A percentile compares a stretch with the other conserved stretches of the same genome.
phyloP scores from a whole-genome alignment of 108 stramenopile species.

The Fragilaria crotonensis region DNA sequence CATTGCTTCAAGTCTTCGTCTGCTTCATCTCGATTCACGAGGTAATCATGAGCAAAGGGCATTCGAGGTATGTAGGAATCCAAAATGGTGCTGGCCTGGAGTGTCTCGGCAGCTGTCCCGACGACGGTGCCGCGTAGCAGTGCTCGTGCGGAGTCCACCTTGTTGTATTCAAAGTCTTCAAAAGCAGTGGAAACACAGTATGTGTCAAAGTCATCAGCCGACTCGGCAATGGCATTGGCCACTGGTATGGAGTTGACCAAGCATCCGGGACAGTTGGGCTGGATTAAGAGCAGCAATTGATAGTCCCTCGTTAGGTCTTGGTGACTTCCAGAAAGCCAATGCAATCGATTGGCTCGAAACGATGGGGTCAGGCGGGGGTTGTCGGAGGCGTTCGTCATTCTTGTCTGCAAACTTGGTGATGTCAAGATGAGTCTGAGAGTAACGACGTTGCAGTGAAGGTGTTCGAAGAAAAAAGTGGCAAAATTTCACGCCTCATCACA shows the following conservation, averaged over 20 bases:
- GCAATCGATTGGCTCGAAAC: neutral
- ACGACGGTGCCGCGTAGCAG: neutral
- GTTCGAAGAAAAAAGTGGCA: too few species aligned
- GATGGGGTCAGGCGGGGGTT: neutral
- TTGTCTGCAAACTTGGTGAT: too few species aligned
- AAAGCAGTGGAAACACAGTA: conserved; percentile 18
- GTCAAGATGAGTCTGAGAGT: too few species aligned
- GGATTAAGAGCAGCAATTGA: conserved; percentile 8
- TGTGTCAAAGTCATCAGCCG: conserved; percentile 2
- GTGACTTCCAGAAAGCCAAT: neutral
- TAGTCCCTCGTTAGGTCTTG: neutral
- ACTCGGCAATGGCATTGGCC: neutral
- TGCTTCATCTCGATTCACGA: conserved; percentile 6
- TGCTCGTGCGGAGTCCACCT: neutral
- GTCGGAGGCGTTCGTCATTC: neutral
- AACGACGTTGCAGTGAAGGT: too few species aligned
- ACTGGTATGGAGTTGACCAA: conserved; percentile 6
- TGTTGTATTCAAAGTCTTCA: conserved; percentile 21
- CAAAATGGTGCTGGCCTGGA: neutral
- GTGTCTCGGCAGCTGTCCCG: neutral
- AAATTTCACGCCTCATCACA: too few species aligned
- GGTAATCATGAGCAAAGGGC: conserved; percentile 9
- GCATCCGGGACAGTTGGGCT: conserved; percentile 20
- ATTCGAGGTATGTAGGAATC: conserved; percentile 4
- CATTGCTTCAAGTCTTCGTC: neutral